Base-by-base conservation (phyloP, 768 basidiomycete species). In the Hortiboletus flavorubellus region DNA sequence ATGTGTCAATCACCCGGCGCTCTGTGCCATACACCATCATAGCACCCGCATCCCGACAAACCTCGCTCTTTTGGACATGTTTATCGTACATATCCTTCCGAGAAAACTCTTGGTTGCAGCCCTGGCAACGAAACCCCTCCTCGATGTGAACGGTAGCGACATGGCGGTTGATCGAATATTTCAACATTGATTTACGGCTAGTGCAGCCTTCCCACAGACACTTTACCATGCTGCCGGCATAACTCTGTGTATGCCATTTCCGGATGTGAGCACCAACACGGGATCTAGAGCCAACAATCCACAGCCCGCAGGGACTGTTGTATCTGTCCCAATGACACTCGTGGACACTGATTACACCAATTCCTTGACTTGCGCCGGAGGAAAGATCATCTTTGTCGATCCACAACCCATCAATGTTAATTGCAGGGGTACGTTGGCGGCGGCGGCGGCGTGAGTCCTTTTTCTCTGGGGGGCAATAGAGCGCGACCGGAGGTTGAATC, bases 191-290 rank as follows among this genome's bases (percentile, higher is more conserved):
- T 29, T 41, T 49, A 4, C 29, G 10, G 14, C 33, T 14, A 2
- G 8, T 33, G 21, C 58, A 59, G 2, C 56, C 44, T 1, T 59
- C 35, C 59, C 59, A 60, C 16, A 43, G 11, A 43, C 59, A 59
- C 8, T 2, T 18, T 9, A 26, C 26, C 23, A 2, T 50, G 8
- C 34, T 21, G 10, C 23, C 11, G 8, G 18, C 23, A 6, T 12
- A 9, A 0, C 18, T n/a, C 8, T 2, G 14, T 1, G 21, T 1
- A 30, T 60, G 59, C 57, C 59, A 60, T 11, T 46, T 51, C 4
- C 53, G 52, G 15, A 52, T 23, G 12, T 60, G 58, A 23, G 37
- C 30, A 12, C 37, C 53, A 8, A 60, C 9, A 4, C 21, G 8
- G 29, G 50, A 6, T 18, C 47, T 51, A 14, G 58, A 42, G 5